Evolutionary conservation across 1,284 basidiomycete genomes (phyloP).

Genomic region (Ganoderma sinense): DNA sequence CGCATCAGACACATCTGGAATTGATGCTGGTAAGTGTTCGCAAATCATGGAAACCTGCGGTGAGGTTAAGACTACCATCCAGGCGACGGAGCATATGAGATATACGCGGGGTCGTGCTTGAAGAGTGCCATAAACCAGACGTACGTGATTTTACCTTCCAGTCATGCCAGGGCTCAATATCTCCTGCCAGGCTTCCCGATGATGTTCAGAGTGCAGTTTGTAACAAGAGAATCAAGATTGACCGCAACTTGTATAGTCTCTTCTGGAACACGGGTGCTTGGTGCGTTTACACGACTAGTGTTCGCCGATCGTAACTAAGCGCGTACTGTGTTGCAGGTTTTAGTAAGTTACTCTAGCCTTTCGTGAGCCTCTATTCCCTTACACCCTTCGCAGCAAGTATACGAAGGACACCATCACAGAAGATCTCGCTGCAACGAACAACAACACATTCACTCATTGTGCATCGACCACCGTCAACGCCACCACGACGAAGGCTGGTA

Average conservation of each 20-base stretch:
- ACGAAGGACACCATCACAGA: conserved; percentile 23
- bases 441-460: conserved; percentile 34
- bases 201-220: conserved; percentile 32
- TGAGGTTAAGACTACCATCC: not conserved
- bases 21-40: conserved; percentile 25
- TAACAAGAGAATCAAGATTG: conserved; percentile 29
- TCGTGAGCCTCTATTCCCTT: not conserved
- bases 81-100: conserved; percentile 18
- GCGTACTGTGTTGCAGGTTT: conserved; percentile 19
- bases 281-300: conserved; percentile 8
- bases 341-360: conserved; percentile 21
- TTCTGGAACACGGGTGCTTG: conserved; percentile 28
- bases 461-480: conserved; percentile 23
- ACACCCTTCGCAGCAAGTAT: conserved; percentile 8
- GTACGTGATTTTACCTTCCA: conserved; percentile 12
- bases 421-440: conserved; percentile 28
- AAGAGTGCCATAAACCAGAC: conserved; percentile 16
- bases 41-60: not conserved
- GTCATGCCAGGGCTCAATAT: not conserved
- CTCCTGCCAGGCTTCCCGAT: conserved; percentile 15
- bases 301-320: not conserved
- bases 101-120: conserved; percentile 13
- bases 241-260: conserved; percentile 25
- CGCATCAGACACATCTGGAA: conserved; percentile 3
- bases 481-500: conserved; percentile 4